A percentile compares a stretch with the other conserved stretches of the same genome.
Conservation (phyloP, 1,139 yeast genomes). For the Geotrichum citri-aurantii region DNA sequence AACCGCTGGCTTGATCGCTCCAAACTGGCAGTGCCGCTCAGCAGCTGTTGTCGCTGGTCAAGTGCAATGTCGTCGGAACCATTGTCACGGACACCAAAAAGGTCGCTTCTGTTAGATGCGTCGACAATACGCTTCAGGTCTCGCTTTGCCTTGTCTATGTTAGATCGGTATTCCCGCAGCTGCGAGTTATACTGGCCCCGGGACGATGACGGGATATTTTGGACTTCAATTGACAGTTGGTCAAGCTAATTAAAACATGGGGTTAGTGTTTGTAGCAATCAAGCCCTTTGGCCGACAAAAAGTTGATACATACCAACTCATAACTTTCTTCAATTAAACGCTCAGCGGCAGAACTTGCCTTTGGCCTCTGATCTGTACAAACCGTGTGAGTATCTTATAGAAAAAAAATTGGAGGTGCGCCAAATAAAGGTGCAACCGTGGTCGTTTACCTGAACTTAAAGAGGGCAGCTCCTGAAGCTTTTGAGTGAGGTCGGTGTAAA, state of each 20-base stretch:
- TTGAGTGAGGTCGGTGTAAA: constrained; percentile 63
- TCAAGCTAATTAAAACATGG: constrained; percentile 41
- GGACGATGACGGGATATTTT: constrained; percentile 66
- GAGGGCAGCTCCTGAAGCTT: constrained; percentile 56
- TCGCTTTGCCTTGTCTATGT: constrained; percentile 53
- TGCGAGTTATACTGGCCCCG: constrained; percentile 65
- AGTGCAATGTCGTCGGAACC: constrained; percentile 45
- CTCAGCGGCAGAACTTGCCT: constrained; percentile 47
- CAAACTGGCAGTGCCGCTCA: constrained; percentile 72
- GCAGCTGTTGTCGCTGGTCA: constrained; percentile 74
- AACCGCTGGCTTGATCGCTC: constrained; percentile 80
- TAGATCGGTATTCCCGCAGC: constrained; percentile 59
- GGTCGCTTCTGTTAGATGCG: constrained; percentile 57
- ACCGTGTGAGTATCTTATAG: neutral
- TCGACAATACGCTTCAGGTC: constrained; percentile 41
- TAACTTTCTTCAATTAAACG: constrained; percentile 69
- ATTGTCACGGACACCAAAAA: constrained; percentile 54
- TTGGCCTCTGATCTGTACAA: constrained; percentile 25
- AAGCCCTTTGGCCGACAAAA: neutral
- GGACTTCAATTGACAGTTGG: constrained; percentile 76
- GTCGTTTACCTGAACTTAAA: constrained; percentile 42
- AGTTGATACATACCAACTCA: constrained; percentile 44
- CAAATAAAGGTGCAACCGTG: neutral
- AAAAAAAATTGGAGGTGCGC: neutral
- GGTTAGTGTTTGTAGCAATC: neutral